Evolutionary conservation across 2,329 filamentous ascomycete genomes (phyloP).

Genomic region (Fusarium agapanthi): DNA sequence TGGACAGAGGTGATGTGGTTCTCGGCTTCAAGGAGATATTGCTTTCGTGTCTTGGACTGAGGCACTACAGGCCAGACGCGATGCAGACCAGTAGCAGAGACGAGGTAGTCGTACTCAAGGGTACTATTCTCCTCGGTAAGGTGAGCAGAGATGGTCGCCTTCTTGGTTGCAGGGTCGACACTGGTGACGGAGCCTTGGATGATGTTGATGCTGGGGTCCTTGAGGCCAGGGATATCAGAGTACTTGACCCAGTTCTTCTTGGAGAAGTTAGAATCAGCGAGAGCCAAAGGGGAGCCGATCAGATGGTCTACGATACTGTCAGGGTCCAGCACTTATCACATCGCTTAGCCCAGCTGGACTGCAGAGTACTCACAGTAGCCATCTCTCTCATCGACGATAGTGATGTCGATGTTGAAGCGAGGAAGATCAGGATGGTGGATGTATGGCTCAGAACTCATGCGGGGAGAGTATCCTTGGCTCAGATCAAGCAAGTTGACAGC

Average conservation of each 20-base stretch:
- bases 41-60: conserved; percentile 66
- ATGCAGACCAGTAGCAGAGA: conserved; percentile 75
- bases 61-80: conserved; percentile 79
- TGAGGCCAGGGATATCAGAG: conserved; percentile 72
- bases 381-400: conserved; percentile 81
- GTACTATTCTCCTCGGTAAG: conserved; percentile 54
- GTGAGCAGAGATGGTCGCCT: conserved; percentile 63
- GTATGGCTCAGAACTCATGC: conserved; percentile 52
- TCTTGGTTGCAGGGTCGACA: conserved; percentile 68
- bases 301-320: conserved; percentile 66
- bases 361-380: conserved; percentile 72
- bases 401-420: conserved; percentile 71
- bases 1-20: conserved; percentile 66
- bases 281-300: conserved; percentile 78
- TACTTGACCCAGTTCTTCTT: conserved; percentile 76
- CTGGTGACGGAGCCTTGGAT: conserved; percentile 71
- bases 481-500: conserved; percentile 74
- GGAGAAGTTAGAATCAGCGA: conserved; percentile 70
- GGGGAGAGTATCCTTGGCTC: conserved; percentile 63
- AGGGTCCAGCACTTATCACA: neutral
- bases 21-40: conserved; percentile 70
- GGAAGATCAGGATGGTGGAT: conserved; percentile 52
- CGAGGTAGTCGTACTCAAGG: conserved; percentile 76
- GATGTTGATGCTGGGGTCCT: conserved; percentile 67
- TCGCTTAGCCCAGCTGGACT: neutral